phyloP scores from a whole-genome alignment of 306 rosid species.

The Cucurbita maxima region DNA sequence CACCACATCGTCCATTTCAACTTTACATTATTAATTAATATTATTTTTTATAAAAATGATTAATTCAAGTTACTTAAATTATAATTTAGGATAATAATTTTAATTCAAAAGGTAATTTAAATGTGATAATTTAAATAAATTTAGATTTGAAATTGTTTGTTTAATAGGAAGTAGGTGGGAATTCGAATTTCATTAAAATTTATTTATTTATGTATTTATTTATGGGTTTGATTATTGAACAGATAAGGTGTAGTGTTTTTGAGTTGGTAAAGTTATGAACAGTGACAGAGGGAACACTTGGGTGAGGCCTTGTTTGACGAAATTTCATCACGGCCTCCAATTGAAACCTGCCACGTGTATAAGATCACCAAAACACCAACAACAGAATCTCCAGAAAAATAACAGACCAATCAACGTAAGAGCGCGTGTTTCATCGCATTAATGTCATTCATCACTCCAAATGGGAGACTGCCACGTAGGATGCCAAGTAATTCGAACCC shows the following conservation, averaged over 20 bases:
- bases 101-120: not conserved
- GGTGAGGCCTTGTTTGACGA: not conserved
- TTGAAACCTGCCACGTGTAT: not conserved
- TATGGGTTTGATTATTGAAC: not conserved
- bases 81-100: not conserved
- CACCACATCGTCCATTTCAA: not conserved
- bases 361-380: not conserved
- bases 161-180: too few relatives aligned
- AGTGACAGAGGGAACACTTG: not conserved
- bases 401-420: not conserved
- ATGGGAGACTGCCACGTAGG: not conserved
- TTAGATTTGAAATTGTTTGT: too few relatives aligned
- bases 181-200: too few relatives aligned
- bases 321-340: not conserved
- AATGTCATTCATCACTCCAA: not conserved
- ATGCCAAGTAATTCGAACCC: too few relatives aligned
- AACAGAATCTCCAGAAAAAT: not conserved
- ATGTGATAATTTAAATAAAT: not conserved
- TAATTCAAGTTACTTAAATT: too few relatives aligned
- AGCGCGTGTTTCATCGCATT: not conserved
- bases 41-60: too few relatives aligned
- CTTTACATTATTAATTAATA: not conserved
- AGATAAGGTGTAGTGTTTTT: not conserved
- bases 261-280: not conserved
- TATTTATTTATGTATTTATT: not conserved